These are phyloP conservation scores for Actinomucor elegans DNA, from an alignment of 371 early-diverging fungal species.

Conservation along the genomic window DNA sequence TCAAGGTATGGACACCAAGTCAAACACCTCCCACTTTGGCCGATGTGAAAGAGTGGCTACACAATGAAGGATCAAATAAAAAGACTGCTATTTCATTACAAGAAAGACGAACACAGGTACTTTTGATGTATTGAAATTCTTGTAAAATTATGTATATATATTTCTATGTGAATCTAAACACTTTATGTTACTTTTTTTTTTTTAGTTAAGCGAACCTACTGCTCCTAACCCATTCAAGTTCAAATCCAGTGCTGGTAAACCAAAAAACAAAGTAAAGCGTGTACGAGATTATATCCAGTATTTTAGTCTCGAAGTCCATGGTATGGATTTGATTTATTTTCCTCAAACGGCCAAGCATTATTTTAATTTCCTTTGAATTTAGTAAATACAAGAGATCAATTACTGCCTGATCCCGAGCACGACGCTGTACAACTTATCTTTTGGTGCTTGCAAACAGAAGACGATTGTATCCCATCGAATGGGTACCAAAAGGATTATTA, in stretches of 20 bases:
- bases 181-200: no score
- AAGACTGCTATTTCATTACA: neutral
- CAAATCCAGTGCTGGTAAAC: slow-evolving; percentile 56
- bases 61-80: neutral
- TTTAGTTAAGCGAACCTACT: slow-evolving; percentile 60
- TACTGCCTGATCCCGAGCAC: slow-evolving; percentile 58
- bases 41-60: slow-evolving; percentile 28
- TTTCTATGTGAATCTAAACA: no score
- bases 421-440: slow-evolving; percentile 57
- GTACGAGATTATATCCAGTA: slow-evolving; percentile 33
- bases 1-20: slow-evolving; percentile 32
- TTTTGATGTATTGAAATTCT: no score
- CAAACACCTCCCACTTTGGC: slow-evolving; percentile 29
- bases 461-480: slow-evolving; percentile 32
- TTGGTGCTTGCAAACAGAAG: slow-evolving; percentile 59
- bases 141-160: no score
- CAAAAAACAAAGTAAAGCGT: slow-evolving; percentile 16
- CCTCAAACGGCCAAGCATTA: no score
- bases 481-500: slow-evolving; percentile 47
- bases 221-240: slow-evolving; percentile 53
- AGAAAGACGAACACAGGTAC: no score
- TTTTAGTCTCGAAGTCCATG: slow-evolving; percentile 48
- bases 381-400: slow-evolving; percentile 45
- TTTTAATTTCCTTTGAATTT: no score
- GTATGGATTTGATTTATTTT: slow-evolving; percentile 13